Conservation (phyloP, 2,329 filamentous ascomycete species). For the Tolypocladium endophyticum region DNA sequence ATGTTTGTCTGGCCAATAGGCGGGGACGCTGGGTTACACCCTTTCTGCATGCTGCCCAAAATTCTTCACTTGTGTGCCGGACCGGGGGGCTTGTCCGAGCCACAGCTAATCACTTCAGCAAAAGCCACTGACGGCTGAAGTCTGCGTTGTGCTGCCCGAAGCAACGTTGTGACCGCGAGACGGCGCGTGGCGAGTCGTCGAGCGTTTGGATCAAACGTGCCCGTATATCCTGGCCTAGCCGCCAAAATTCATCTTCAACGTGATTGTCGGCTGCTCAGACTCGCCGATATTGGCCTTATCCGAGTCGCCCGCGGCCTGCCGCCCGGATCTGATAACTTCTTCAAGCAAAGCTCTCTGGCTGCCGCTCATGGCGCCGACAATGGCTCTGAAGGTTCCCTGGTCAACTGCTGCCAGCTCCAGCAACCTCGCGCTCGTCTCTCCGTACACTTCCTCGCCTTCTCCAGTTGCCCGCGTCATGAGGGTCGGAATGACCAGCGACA, state of each 20-base stretch:
- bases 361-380: constrained; percentile 61
- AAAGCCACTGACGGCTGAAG: background rate
- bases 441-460: constrained; percentile 50
- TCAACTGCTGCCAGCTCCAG: constrained; percentile 73
- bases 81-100: background rate
- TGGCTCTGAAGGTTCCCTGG: constrained; percentile 59
- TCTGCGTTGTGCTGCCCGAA: background rate
- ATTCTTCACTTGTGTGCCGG: background rate
- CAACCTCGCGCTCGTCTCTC: constrained; percentile 65
- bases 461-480: constrained; percentile 62
- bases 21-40: background rate
- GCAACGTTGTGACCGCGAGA: background rate
- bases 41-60: background rate
- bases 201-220: background rate
- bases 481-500: constrained; percentile 67
- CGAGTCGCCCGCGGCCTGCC: constrained; percentile 31
- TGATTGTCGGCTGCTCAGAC: constrained; percentile 67
- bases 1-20: background rate
- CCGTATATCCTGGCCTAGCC: constrained; percentile 13
- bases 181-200: background rate
- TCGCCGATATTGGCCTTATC: constrained; percentile 28
- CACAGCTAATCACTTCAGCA: background rate
- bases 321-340: constrained; percentile 61
- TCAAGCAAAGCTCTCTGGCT: constrained; percentile 71
- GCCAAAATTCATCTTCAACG: constrained; percentile 88